Evolutionary conservation across 768 basidiomycete genomes (phyloP).

Genomic region (Macrolepiota albuminosa): DNA sequence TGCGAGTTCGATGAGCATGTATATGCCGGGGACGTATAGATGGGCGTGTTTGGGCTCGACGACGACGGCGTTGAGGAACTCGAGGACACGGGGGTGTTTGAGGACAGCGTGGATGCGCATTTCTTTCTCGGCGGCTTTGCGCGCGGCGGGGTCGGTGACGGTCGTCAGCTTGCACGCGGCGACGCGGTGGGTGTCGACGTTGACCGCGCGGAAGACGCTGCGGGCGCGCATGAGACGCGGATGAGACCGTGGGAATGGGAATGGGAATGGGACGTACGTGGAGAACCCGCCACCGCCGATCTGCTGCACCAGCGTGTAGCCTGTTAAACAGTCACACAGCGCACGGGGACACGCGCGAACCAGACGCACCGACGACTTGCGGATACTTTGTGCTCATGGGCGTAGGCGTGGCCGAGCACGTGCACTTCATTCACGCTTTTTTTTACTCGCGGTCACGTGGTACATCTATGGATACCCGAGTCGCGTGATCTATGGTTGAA

Average conservation of each 20-base stretch:
- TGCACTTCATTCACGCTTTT: too few relatives aligned
- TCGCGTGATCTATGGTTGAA: not conserved
- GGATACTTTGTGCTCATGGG: conserved; percentile 30
- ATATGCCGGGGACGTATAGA: conserved; percentile 73
- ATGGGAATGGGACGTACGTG: conserved; percentile 47
- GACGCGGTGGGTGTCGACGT: conserved; percentile 57
- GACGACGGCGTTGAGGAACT: conserved; percentile 74
- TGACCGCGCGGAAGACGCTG: conserved; percentile 83
- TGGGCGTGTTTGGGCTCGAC: conserved; percentile 59
- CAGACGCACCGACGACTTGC: conserved; percentile 32
- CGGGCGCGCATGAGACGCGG: not conserved
- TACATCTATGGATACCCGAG: not conserved
- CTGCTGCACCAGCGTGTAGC: conserved; percentile 66
- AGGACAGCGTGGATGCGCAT: conserved; percentile 83
- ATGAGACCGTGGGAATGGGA: not conserved
- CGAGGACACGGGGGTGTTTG: conserved; percentile 76
- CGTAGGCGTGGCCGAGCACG: not conserved
- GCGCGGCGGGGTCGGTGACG: conserved; percentile 58
- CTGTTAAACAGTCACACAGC: conserved; percentile 27
- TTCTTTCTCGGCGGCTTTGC: conserved; percentile 87
- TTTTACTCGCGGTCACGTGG: too few relatives aligned
- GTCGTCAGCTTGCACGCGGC: conserved; percentile 86
- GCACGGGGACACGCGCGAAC: too few relatives aligned
- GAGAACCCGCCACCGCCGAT: conserved; percentile 90
- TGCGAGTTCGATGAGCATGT: conserved; percentile 91